Evolutionary conservation across 148 eudicot species (phyloP).

Genomic region (Beta vulgaris): DNA sequence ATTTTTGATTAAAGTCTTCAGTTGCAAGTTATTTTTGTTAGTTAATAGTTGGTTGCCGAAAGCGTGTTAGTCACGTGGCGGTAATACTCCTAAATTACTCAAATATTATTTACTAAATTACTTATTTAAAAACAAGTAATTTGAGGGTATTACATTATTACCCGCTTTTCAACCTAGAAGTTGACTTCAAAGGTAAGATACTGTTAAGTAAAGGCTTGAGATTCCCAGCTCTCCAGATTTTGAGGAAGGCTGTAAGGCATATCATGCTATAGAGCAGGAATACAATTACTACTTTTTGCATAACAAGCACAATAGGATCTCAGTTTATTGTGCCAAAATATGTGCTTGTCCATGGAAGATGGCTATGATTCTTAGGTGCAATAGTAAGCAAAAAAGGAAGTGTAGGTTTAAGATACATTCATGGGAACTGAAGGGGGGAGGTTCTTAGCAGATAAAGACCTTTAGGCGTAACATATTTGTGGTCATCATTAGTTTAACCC

Average conservation of each 20-base stretch:
- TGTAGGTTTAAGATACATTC: conserved; percentile 1
- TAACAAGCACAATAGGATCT: neutral
- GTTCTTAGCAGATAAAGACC: neutral
- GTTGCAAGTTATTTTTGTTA: too few species aligned
- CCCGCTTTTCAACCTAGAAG: neutral
- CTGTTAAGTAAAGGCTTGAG: neutral
- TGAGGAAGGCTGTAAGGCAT: neutral
- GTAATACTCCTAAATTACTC: too few species aligned
- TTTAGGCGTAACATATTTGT: neutral
- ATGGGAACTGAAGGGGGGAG: neutral
- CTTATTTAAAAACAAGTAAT: too few species aligned
- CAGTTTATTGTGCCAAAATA: neutral
- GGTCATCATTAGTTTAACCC: neutral
- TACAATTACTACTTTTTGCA: neutral
- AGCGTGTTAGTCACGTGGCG: too few species aligned
- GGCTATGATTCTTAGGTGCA: too few species aligned
- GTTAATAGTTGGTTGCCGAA: too few species aligned
- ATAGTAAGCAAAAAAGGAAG: neutral
- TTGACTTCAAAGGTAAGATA: neutral
- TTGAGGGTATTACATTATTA: too few species aligned
- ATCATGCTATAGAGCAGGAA: neutral
- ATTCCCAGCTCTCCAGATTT: neutral
- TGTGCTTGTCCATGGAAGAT: neutral
- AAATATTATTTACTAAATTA: too few species aligned
- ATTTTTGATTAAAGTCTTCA: too few species aligned